Conservation (phyloP, 1,284 basidiomycete genomes). For the Ceratobasidium sp. region DNA sequence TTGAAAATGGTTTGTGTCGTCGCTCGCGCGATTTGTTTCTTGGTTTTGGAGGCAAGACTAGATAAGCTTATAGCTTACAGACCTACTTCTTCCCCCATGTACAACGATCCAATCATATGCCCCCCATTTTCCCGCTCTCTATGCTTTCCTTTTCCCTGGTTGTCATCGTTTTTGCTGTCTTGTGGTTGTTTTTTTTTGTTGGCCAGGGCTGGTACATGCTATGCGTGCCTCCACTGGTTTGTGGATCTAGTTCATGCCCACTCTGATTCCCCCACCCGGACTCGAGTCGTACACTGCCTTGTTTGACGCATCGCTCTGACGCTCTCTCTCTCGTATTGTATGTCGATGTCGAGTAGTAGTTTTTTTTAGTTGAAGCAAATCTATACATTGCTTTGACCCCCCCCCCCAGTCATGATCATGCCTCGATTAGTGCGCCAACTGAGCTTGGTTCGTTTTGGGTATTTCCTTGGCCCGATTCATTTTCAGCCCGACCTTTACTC, state of each 20-base stretch:
- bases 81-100: neutral
- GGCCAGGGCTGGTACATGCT: neutral
- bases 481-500: too few relatives aligned
- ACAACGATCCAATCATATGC: neutral
- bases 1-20: neutral
- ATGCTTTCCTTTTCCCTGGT: neutral
- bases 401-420: too few relatives aligned
- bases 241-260: conserved; percentile 12
- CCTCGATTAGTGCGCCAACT: neutral
- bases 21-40: neutral
- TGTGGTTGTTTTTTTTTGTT: too few relatives aligned
- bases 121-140: neutral
- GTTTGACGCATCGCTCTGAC: conserved; percentile 12
- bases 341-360: neutral
- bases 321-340: conserved; percentile 1
- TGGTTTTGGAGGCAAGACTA: neutral
- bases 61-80: neutral
- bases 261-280: conserved; percentile 10
- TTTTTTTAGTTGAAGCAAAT: neutral
- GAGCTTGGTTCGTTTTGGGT: neutral
- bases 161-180: neutral
- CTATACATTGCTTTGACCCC: conserved; percentile 11
- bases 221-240: neutral
- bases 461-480: too few relatives aligned
- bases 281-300: conserved; percentile 18